A percentile compares a stretch with the other conserved stretches of the same genome.
These are phyloP conservation scores for Terfezia claveryi DNA, from an alignment of 495 filamentous ascomycete genomes.

Conservation along the genomic window DNA sequence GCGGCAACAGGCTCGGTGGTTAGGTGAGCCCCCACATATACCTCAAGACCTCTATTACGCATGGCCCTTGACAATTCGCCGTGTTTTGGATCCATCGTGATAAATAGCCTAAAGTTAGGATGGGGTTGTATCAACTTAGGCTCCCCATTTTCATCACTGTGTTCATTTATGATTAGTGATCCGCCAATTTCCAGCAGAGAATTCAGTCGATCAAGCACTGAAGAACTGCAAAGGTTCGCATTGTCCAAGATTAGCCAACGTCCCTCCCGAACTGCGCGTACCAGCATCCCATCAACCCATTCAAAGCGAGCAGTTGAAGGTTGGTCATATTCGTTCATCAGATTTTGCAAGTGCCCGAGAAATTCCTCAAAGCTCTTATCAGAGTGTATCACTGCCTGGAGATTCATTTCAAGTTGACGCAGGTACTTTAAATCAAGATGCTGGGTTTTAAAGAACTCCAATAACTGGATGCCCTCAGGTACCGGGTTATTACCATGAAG, in stretches of 20 bases:
- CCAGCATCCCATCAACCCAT: conserved; percentile 84
- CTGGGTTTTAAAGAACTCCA: conserved; percentile 2
- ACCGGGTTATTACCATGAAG: neutral
- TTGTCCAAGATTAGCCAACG: conserved; percentile 91
- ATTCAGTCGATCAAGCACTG: conserved; percentile 85
- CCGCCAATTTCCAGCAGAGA: conserved; percentile 84
- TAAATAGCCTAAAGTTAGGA: conserved; percentile 71
- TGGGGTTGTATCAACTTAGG: conserved; percentile 63
- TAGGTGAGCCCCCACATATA: conserved; percentile 38
- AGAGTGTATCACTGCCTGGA: neutral
- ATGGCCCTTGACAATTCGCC: conserved; percentile 92
- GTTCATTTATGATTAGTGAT: conserved; percentile 71
- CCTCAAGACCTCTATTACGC: conserved; percentile 84
- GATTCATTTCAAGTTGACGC: neutral
- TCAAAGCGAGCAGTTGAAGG: conserved; percentile 55
- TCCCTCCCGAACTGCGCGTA: conserved; percentile 65
- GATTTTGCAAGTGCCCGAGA: neutral
- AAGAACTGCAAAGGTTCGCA: conserved; percentile 85
- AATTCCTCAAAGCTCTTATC: neutral
- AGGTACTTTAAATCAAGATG: neutral
- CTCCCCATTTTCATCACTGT: conserved; percentile 59
- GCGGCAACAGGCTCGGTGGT: conserved; percentile 16
- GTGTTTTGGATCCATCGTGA: conserved; percentile 82
- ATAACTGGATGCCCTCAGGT: neutral
- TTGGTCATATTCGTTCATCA: conserved; percentile 4